phyloP scores from a whole-genome alignment of 192 early-diverging fungal species.

The Coemansia javaensis region DNA sequence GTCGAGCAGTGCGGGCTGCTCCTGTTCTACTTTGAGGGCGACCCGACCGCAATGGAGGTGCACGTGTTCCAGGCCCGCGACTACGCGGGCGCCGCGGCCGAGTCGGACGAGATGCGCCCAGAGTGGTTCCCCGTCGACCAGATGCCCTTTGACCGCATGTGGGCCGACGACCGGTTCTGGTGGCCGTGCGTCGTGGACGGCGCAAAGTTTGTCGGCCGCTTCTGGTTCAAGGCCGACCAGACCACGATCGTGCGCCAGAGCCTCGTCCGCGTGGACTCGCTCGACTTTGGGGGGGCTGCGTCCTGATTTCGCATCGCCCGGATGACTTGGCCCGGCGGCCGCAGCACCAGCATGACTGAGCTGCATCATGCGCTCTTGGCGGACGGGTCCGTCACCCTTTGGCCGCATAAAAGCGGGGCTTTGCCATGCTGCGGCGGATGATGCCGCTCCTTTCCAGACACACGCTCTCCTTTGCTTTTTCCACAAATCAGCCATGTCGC shows the following conservation, averaged over 20 bases:
- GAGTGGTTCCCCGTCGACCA: conserved; percentile 58
- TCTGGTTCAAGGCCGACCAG: conserved; percentile 48
- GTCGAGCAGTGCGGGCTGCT: conserved; percentile 54
- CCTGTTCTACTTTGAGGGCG: conserved; percentile 62
- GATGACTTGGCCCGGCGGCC: too few species aligned
- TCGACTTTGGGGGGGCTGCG: conserved; percentile 5
- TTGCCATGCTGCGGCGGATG: too few species aligned
- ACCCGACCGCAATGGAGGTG: conserved; percentile 59
- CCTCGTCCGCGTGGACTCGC: conserved; percentile 8
- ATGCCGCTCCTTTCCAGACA: too few species aligned
- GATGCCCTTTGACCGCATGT: conserved; percentile 67
- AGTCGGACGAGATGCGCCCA: conserved; percentile 75
- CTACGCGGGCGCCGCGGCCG: conserved; percentile 48
- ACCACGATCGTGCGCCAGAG: conserved; percentile 25
- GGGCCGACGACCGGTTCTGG: conserved; percentile 68
- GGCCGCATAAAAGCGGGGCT: too few species aligned
- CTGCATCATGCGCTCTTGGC: too few species aligned
- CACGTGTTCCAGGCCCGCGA: conserved; percentile 56
- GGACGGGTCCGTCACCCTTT: too few species aligned
- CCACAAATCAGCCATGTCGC: not conserved
- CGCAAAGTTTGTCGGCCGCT: conserved; percentile 49
- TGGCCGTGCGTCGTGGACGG: conserved; percentile 52
- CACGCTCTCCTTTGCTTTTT: too few species aligned
- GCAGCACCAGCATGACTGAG: too few species aligned
- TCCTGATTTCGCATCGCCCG: too few species aligned